Evolutionary conservation across 208 protist genomes (phyloP).

Genomic region (Willaertia magna): DNA sequence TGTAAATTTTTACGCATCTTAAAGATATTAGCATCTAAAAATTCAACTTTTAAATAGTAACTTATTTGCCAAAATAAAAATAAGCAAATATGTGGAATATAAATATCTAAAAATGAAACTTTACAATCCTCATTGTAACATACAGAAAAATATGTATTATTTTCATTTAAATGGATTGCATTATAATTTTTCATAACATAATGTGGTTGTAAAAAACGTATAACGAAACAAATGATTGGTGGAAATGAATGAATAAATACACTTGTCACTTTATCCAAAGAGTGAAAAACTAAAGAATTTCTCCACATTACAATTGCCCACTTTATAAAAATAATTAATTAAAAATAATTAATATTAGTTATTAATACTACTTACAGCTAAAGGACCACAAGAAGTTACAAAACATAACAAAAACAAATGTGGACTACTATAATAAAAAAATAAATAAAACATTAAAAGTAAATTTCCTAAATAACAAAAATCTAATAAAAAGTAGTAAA

Average conservation of each 20-base stretch:
- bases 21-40: not conserved
- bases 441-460: not conserved
- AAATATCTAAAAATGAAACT: not conserved
- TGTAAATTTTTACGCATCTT: not conserved
- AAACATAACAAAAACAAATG: not conserved
- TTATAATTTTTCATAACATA: not conserved
- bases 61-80: constrained; percentile 2
- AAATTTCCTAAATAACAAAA: constrained; percentile 1
- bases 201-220: not conserved
- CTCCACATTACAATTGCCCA: constrained; percentile 28
- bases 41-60: not conserved
- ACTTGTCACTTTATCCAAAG: constrained; percentile 25
- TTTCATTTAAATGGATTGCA: too few species aligned
- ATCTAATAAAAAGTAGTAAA: constrained; percentile 3
- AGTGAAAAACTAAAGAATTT: constrained; percentile 27
- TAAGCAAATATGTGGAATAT: not conserved
- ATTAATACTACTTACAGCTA: too few species aligned
- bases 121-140: not conserved
- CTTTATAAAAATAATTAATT: constrained; percentile 15
- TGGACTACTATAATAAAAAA: not conserved
- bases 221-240: not conserved
- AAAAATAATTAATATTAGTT: constrained; percentile 17
- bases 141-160: not conserved
- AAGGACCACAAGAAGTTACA: not conserved
- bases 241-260: constrained; percentile 29